These are phyloP conservation scores for Skeletonema costatum DNA, from an alignment of 108 stramenopile genomes.

Conservation along the genomic window DNA sequence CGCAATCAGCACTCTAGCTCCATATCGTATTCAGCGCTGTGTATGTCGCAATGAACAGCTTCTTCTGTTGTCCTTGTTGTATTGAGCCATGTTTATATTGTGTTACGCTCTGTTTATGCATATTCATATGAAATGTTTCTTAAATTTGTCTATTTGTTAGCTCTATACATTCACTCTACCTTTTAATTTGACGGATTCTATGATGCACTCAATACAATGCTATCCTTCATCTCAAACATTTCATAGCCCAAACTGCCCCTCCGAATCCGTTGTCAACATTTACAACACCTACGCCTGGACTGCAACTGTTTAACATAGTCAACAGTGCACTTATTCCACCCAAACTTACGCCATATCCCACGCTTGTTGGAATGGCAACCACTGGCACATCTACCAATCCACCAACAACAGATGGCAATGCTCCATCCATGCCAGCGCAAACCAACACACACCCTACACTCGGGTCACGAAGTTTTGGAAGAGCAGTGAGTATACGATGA, in stretches of 20 bases:
- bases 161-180: too few species aligned
- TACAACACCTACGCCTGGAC: slow-evolving; percentile 94
- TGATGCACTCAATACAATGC: too few species aligned
- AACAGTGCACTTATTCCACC: slow-evolving; percentile 91
- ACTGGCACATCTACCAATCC: slow-evolving; percentile 93
- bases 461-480: slow-evolving; percentile 74
- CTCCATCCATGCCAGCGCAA: slow-evolving; percentile 96
- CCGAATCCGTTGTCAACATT: slow-evolving; percentile 99
- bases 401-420: slow-evolving; percentile 94
- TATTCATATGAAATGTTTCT: too few species aligned
- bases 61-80: too few species aligned
- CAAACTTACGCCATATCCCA: slow-evolving; percentile 93
- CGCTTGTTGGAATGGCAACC: slow-evolving; percentile 92
- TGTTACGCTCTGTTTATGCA: too few species aligned
- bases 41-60: too few species aligned
- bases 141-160: too few species aligned
- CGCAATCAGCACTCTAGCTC: too few species aligned
- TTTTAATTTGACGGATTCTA: not conserved
- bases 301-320: slow-evolving; percentile 96
- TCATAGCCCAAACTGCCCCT: slow-evolving; percentile 92
- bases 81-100: too few species aligned
- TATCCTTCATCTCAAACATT: slow-evolving; percentile 42
- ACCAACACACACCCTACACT: slow-evolving; percentile 87
- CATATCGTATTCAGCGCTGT: too few species aligned
- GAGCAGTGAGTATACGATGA: slow-evolving; percentile 81